Base-by-base conservation (phyloP, 2,329 filamentous ascomycete species). In the Epichloe sylvatica region DNA sequence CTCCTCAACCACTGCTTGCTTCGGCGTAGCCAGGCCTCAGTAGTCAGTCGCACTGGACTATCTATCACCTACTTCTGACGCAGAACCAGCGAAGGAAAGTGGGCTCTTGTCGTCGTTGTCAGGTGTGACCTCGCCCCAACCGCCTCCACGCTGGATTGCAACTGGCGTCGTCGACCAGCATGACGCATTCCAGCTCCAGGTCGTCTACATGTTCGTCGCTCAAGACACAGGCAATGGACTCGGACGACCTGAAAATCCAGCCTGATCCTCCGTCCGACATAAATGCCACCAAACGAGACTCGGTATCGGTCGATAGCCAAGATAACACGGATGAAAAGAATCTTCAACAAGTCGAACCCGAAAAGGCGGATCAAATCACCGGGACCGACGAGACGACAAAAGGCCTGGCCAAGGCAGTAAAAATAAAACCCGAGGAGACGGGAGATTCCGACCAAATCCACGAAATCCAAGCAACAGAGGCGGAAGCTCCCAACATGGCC, bases 401-500 rank as follows among this genome's bases (percentile, higher is more conserved):
- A 38, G 17, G 13, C 33, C 19, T 25, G 17, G 38, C 15, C 6
- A 34, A 30, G 17, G 38, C 8, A 15, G 23, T 11, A 30, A 46
- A 30, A 36, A 34, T 5, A 30, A 36, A 34, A 8, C 5, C 33
- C 19, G 25, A 47, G 19, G 35, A 36, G 19, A 17, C 13, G 12
- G 30, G 12, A 17, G 38, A 39, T 9, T 23, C 37, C 30, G 33
- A 38, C 13, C 55, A 47, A 39, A 51, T 55, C 57, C 52, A 55
- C 52, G 55, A 59, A 52, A 51, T 51, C 45, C 56, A 56, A 53
- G 58, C 64, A 51, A 48, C 53, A 51, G 55, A 34, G 46, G 55
- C 56, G 39, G 62, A 61, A 56, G 65, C 64, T 42, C 63, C 64
- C n/a, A 68, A 62, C 52, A 67, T 67, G 62, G 56, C 63, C 19